Conservation (phyloP, 345 rosid genomes). For the Moricandia moricandioides region DNA sequence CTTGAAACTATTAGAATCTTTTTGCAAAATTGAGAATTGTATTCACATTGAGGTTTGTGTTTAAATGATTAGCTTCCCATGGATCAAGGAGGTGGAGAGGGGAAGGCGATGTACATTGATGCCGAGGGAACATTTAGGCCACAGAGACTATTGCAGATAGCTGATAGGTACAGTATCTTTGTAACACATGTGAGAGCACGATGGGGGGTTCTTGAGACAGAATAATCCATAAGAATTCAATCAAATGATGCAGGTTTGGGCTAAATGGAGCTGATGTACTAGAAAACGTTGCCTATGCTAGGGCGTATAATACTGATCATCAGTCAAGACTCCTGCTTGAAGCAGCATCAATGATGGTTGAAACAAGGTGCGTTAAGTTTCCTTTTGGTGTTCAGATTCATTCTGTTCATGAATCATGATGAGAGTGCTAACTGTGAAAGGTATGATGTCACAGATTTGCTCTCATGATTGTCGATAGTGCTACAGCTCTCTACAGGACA, state of each 20-base stretch:
- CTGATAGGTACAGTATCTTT: conserved; percentile 57
- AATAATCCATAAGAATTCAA: background rate
- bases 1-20: background rate
- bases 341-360: conserved; percentile 99
- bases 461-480: conserved; percentile 93
- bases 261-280: conserved; percentile 91
- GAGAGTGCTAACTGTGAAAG: conserved; percentile 12
- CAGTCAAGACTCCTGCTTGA: conserved; percentile 95
- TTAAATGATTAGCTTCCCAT: conserved; percentile 69
- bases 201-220: conserved; percentile 3
- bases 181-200: background rate
- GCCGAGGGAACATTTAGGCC: conserved; percentile 99
- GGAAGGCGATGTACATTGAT: conserved; percentile 97
- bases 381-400: background rate
- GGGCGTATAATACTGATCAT: conserved; percentile 98
- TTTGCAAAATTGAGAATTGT: conserved; percentile 1
- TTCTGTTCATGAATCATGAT: background rate
- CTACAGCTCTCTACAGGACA: conserved; percentile 92
- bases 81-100: conserved; percentile 99
- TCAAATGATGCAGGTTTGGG: conserved; percentile 60
- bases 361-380: conserved; percentile 57
- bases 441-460: conserved; percentile 59
- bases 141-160: conserved; percentile 90
- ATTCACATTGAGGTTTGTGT: background rate
- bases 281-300: conserved; percentile 96